Evolutionary conservation across 2,329 filamentous ascomycete genomes (phyloP), one percentile per base, ranked within the genome.

Genomic region (Arthrobotrys musiformis): DNA sequence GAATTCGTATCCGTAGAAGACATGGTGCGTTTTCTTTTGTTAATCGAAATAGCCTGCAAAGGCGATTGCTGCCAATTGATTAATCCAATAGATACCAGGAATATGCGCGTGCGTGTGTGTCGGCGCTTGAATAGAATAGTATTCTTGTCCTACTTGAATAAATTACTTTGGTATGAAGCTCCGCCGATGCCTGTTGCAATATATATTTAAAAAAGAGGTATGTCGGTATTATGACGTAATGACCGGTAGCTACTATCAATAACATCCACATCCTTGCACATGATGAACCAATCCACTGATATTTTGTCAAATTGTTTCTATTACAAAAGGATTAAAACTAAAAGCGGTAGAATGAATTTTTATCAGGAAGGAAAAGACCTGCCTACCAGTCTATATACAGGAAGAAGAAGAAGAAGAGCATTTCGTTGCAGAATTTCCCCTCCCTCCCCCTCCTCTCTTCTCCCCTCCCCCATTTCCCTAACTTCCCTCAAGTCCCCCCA

Each of bases 341-440:
- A 42, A 33, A n/a, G 33, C 54, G 19, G 54, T 58, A 46, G 17
- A 35, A 46, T 46, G 54, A 33, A 46, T 15, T 28, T 64, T 44
- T 69, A 35, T 48, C n/a, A 37, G 26, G 40, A 46, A 69, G 19
- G 28, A 22, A 37, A 46, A 62, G 19, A 19, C 50, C 64, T 37
- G 28, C 54, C 54, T 70, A 70, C 17, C 42, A 62, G 66, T 70
- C 66, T 70, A 70, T 70, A 17, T 70, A 70, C 66, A 70, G 26
- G 44, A 70, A 70, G 46, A 28, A 52, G 19, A 62, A 17, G 44
- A 70, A 70, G 46, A 28, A 52, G 19, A 62, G 52, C 46, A 42
- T 70, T 35, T 60, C 52, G 19, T 13, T 54, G 35, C 2, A 58
- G 8, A 44, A 24, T 22, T 17, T 15, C 17, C 11, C 22, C 35